These are phyloP conservation scores for Hamamelis virginiana DNA, from an alignment of 164 flowering plant genomes.

Conservation along the genomic window DNA sequence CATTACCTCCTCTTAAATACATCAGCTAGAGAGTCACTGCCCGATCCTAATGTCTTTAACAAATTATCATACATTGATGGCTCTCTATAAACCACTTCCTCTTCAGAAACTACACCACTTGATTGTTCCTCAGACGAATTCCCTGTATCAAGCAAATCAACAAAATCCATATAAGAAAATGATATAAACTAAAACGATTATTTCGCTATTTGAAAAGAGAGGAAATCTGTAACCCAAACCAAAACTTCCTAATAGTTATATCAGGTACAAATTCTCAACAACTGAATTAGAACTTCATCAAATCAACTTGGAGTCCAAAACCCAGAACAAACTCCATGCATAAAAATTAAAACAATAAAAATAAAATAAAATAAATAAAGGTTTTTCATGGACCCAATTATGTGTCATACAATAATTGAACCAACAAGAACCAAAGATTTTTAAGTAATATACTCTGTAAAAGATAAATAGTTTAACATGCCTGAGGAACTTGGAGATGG, in stretches of 20 bases:
- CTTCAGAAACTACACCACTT: conserved; percentile 21
- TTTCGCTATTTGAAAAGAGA: neutral
- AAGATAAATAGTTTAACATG: neutral
- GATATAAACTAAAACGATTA: neutral
- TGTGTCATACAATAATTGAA: neutral
- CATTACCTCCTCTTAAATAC: conserved; percentile 42
- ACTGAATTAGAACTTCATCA: too few species aligned
- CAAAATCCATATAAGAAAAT: neutral
- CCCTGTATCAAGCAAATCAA: conserved; percentile 18
- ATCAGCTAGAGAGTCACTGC: conserved; percentile 37
- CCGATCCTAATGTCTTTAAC: conserved; percentile 33
- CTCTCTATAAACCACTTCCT: conserved; percentile 25
- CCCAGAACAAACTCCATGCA: neutral
- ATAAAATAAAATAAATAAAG: too few species aligned
- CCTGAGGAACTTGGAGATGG: conserved; percentile 28
- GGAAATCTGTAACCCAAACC: too few species aligned
- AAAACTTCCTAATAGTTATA: neutral
- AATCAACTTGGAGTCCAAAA: neutral
- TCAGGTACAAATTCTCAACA: too few species aligned
- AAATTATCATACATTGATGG: conserved; percentile 48
- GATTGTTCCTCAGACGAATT: conserved; percentile 29
- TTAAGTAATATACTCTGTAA: neutral
- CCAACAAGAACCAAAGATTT: neutral
- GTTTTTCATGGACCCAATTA: neutral
- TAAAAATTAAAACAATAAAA: neutral